phyloP scores from a whole-genome alignment of 495 filamentous ascomycete genomes.

The Penicillium longicatenatum region DNA sequence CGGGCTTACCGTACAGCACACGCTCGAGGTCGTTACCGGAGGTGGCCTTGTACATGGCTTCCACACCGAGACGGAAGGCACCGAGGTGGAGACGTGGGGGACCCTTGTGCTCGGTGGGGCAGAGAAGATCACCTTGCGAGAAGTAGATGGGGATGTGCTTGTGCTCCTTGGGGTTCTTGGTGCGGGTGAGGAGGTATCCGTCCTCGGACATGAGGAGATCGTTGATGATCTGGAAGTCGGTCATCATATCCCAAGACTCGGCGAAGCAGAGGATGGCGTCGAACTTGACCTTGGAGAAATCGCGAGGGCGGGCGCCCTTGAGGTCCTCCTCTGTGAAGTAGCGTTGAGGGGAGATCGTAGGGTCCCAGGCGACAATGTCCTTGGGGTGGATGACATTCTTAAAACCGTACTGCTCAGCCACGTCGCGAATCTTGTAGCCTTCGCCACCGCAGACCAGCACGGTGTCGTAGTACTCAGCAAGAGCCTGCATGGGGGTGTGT shows the following conservation, averaged over 20 bases:
- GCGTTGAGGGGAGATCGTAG: conserved; percentile 79
- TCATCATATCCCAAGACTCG: conserved; percentile 80
- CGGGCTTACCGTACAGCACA: conserved; percentile 83
- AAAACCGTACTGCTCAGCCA: conserved; percentile 88
- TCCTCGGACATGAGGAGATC: conserved; percentile 75
- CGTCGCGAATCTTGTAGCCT: conserved; percentile 82
- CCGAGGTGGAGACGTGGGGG: conserved; percentile 73
- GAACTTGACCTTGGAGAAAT: conserved; percentile 71
- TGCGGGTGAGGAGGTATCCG: conserved; percentile 64
- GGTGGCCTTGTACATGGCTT: conserved; percentile 76
- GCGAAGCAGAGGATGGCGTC: conserved; percentile 82
- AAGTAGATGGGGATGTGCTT: conserved; percentile 74
- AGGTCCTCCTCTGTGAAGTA: conserved; percentile 69
- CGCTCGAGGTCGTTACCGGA: conserved; percentile 76
- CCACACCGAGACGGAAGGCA: conserved; percentile 72
- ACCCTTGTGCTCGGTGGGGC: conserved; percentile 72
- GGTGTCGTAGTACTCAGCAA: conserved; percentile 80
- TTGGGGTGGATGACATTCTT: conserved; percentile 84
- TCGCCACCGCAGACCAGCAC: conserved; percentile 87
- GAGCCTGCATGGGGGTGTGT: conserved; percentile 91
- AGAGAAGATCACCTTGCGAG: conserved; percentile 72
- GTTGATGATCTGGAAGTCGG: conserved; percentile 82
- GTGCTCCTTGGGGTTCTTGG: conserved; percentile 58
- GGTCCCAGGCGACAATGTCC: conserved; percentile 86
- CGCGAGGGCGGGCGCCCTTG: conserved; percentile 63